Evolutionary conservation across 495 filamentous ascomycete genomes (phyloP).

Genomic region (Podospora anserina): DNA sequence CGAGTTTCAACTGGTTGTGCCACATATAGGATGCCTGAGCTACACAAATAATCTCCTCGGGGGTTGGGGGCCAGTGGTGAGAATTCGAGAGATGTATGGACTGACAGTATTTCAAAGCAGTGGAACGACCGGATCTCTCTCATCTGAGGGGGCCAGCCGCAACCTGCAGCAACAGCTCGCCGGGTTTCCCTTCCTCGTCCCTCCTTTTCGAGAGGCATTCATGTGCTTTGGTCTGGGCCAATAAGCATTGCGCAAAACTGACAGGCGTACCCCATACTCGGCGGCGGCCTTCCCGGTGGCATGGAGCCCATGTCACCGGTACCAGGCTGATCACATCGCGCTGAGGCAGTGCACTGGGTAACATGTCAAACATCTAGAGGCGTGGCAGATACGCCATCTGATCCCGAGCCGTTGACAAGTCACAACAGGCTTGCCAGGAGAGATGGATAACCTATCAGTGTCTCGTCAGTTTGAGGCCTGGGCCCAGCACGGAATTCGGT

Average conservation of each 20-base stretch:
- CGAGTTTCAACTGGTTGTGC: background rate
- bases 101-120: too few species aligned
- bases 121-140: background rate
- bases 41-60: background rate
- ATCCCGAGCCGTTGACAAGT: background rate
- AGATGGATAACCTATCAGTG: background rate
- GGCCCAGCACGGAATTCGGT: background rate
- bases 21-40: background rate
- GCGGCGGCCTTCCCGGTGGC: background rate
- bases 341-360: background rate
- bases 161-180: background rate
- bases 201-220: too few species aligned
- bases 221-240: background rate
- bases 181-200: too few species aligned
- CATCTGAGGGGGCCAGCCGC: background rate
- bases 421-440: background rate
- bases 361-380: background rate
- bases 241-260: background rate
- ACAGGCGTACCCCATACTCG: background rate
- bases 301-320: background rate
- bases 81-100: background rate
- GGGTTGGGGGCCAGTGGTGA: background rate
- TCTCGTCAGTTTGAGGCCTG: background rate
- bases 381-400: background rate
- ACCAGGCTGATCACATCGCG: background rate